Percentiles rank a stretch among this genome's conserved stretches.
These are phyloP conservation scores for Tricholoma sp. DNA, from an alignment of 768 basidiomycete genomes.

Conservation along the genomic window DNA sequence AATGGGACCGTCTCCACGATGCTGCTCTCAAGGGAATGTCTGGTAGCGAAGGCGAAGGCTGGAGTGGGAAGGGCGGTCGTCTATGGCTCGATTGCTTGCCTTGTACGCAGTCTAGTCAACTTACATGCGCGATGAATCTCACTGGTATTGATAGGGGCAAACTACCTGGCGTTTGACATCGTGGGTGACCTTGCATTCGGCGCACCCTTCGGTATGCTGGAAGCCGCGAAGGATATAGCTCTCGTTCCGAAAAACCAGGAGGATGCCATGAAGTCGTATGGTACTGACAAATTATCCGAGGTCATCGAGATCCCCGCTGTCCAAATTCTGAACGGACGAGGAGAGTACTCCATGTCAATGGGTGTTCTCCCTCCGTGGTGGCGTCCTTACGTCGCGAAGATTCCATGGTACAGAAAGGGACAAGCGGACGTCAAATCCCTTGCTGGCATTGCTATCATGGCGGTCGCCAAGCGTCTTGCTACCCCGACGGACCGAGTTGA, in stretches of 20 bases:
- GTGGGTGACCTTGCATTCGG: slow-evolving; percentile 88
- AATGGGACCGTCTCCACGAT: slow-evolving; percentile 73
- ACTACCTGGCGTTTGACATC: slow-evolving; percentile 61
- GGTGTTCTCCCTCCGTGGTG: slow-evolving; percentile 71
- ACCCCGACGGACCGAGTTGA: slow-evolving; percentile 72
- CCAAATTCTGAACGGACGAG: slow-evolving; percentile 81
- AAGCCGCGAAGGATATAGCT: slow-evolving; percentile 67
- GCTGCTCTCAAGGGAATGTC: slow-evolving; percentile 48
- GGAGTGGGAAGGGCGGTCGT: slow-evolving; percentile 55
- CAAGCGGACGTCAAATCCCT: slow-evolving; percentile 62
- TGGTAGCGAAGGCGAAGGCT: slow-evolving; percentile 60
- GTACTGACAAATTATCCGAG: slow-evolving; percentile 36
- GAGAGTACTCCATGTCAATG: slow-evolving; percentile 82
- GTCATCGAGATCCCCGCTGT: slow-evolving; percentile 71
- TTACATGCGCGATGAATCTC: slow-evolving; percentile 2
- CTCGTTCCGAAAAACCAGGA: slow-evolving; percentile 56
- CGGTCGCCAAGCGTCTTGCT: slow-evolving; percentile 71
- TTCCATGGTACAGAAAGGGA: slow-evolving; percentile 79
- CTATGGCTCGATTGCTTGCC: slow-evolving; percentile 75
- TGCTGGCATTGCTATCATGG: slow-evolving; percentile 75
- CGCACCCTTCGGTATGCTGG: slow-evolving; percentile 84
- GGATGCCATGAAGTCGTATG: slow-evolving; percentile 52
- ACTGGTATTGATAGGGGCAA: slow-evolving; percentile 33
- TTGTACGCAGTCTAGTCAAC: slow-evolving; percentile 39
- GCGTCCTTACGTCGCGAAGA: slow-evolving; percentile 55